Conservation (phyloP, 2,329 filamentous ascomycete genomes). For the Sarocladium kiliense region DNA sequence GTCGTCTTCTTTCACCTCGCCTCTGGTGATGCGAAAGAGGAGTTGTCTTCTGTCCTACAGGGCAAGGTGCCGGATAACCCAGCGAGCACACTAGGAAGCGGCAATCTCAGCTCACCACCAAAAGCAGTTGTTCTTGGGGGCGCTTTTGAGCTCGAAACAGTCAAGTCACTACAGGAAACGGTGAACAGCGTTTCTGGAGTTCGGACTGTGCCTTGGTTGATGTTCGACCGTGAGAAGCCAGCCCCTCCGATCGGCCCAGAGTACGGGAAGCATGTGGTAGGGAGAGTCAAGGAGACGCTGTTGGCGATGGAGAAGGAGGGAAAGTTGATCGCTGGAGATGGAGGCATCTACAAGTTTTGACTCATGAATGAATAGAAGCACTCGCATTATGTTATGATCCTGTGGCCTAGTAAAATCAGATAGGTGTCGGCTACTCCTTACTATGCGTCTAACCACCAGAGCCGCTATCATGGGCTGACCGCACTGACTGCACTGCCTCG, state of each 20-base stretch:
- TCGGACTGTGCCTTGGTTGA: slow-evolving; percentile 18
- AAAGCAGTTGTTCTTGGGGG: slow-evolving; percentile 19
- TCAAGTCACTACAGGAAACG: slow-evolving; percentile 8
- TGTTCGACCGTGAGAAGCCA: slow-evolving; percentile 16
- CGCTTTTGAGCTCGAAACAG: slow-evolving; percentile 12
- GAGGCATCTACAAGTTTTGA: background rate
- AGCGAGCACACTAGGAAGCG: slow-evolving; percentile 15
- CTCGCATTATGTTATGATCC: no score
- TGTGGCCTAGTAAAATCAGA: no score
- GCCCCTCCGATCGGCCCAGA: slow-evolving; percentile 20
- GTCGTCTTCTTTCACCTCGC: slow-evolving; percentile 19
- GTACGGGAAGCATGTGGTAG: slow-evolving; percentile 21
- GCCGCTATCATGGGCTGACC: background rate
- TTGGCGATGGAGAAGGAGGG: background rate
- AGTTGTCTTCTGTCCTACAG: slow-evolving; percentile 18
- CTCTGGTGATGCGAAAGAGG: slow-evolving; percentile 12
- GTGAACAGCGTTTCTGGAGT: slow-evolving; percentile 1
- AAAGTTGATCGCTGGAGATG: background rate
- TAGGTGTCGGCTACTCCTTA: no score
- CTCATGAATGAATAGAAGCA: no score
- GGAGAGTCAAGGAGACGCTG: slow-evolving; percentile 17
- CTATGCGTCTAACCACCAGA: no score
- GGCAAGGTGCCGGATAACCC: slow-evolving; percentile 11
- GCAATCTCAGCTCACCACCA: slow-evolving; percentile 13
- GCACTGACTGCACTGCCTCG: background rate